Percentiles rank a stretch among this genome's conserved stretches.
These are phyloP conservation scores for Zygosaccharomyces pseudorouxii DNA, from an alignment of 805 yeast genomes.

Conservation along the genomic window DNA sequence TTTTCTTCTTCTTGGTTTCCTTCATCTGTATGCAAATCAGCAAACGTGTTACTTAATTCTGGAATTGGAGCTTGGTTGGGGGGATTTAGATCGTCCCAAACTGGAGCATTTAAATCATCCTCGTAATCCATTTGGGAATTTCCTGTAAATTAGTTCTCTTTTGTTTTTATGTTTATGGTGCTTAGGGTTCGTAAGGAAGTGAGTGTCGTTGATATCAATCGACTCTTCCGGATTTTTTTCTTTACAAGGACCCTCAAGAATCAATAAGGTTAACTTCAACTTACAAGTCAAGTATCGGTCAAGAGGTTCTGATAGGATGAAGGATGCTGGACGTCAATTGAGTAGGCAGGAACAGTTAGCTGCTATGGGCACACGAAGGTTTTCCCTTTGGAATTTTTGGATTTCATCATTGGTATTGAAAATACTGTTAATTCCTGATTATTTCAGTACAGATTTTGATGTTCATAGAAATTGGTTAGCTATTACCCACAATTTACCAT, in stretches of 20 bases:
- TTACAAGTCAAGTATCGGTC: not conserved
- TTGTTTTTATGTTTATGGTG: not conserved
- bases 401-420: slow-evolving; percentile 58
- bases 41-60: slow-evolving; percentile 21
- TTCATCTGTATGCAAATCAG: slow-evolving; percentile 19
- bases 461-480: slow-evolving; percentile 98
- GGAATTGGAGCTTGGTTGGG: slow-evolving; percentile 4
- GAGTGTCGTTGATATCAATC: not conserved
- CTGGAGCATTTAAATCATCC: slow-evolving; percentile 32
- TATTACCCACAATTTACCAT: slow-evolving; percentile 70
- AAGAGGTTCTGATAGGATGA: not conserved
- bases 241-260: not conserved
- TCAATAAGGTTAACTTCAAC: not conserved
- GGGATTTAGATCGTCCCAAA: slow-evolving; percentile 33
- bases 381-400: slow-evolving; percentile 62
- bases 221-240: not conserved
- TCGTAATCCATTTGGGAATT: slow-evolving; percentile 23
- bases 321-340: not conserved
- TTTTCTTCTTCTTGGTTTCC: slow-evolving; percentile 21
- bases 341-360: slow-evolving; percentile 3
- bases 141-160: slow-evolving; percentile 2
- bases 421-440: slow-evolving; percentile 65
- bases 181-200: not conserved
- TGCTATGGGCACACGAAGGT: slow-evolving; percentile 23
- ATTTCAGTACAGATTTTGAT: slow-evolving; percentile 93